Percentiles rank a stretch among this genome's conserved stretches.
phyloP scores from a whole-genome alignment of 192 early-diverging fungal genomes.

The Podila epigama region DNA sequence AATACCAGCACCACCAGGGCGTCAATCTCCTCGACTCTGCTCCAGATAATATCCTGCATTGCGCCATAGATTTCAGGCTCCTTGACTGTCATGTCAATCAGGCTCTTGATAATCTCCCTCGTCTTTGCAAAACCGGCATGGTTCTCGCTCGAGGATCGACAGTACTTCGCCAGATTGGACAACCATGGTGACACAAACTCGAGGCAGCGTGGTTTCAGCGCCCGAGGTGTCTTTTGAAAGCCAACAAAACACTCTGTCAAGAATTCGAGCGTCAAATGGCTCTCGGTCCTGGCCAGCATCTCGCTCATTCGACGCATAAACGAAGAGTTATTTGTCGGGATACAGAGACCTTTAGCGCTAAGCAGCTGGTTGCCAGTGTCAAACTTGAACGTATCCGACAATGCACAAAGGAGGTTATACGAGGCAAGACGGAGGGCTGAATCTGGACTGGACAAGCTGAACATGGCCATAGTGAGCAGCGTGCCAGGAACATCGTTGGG shows the following conservation, averaged over 20 bases:
- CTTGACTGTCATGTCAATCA: slow-evolving; percentile 86
- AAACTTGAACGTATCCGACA: slow-evolving; percentile 83
- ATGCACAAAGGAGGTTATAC: slow-evolving; percentile 90
- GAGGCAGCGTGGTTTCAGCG: slow-evolving; percentile 80
- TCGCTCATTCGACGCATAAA: slow-evolving; percentile 87
- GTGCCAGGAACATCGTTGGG: slow-evolving; percentile 92
- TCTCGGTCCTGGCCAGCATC: slow-evolving; percentile 76
- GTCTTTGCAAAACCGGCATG: slow-evolving; percentile 67
- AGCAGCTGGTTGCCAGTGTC: slow-evolving; percentile 83
- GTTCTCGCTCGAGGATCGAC: slow-evolving; percentile 53
- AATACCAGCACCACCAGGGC: slow-evolving; percentile 82
- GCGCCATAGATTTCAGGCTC: slow-evolving; percentile 85
- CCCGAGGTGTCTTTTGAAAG: slow-evolving; percentile 76
- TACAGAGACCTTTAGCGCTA: slow-evolving; percentile 80
- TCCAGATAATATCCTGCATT: slow-evolving; percentile 90
- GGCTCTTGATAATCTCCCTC: slow-evolving; percentile 75
- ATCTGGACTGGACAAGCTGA: slow-evolving; percentile 88
- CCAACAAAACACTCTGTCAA: slow-evolving; percentile 85
- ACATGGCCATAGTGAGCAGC: slow-evolving; percentile 90
- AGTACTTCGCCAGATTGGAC: slow-evolving; percentile 74
- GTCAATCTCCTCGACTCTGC: slow-evolving; percentile 77
- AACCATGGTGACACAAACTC: slow-evolving; percentile 95
- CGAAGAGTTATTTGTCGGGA: slow-evolving; percentile 88
- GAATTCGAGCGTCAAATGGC: slow-evolving; percentile 88
- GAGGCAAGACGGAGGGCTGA: slow-evolving; percentile 81